Evolutionary conservation across 2,329 filamentous ascomycete genomes (phyloP), one percentile per base, ranked within the genome.

Genomic region (Paecilomyces fulvus): DNA sequence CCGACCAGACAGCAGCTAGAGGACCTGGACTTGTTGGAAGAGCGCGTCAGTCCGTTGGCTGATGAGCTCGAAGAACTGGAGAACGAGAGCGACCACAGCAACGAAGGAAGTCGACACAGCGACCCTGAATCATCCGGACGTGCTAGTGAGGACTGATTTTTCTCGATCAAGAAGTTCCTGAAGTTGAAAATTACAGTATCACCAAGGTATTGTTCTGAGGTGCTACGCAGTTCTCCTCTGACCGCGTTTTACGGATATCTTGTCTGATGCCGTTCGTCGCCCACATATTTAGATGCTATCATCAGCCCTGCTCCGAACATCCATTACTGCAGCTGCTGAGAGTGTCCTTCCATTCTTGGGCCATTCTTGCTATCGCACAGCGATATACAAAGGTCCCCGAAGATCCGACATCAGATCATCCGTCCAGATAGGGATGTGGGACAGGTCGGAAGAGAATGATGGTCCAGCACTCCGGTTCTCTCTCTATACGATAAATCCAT

Each of bases 11-110:
- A 88, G 61, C 81, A 89, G 53, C 70, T 99, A 61, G 94, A 99
- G 75, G 94, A 99, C 70, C 69, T 95, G 70, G 94, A 95, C 62
- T 74, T 92, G 65, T 68, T 99, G 66, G 92, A 96, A 68, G 88
- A 91, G 52, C 82, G 92, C 61, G 82, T 90, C 33, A 96, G 92
- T 72, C 85, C 90, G 33, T 72, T 97, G 58, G 90, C 88, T 1
- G 90, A 91, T 63, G 77, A 79, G 61, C 57, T 79, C 54, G 76
- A 78, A 55, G 64, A 66, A 20, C 61, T 64, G 30, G 59, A 64
- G 10, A 61, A 64, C 3, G 64, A 61, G 17, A 57, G 57, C 21
- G 55, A 55, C 5, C 55, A 63, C 37, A 59, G 53, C 21, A 66
- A 67, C 49, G 65, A 65, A 28, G 53, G 59, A n/a, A 62, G 56